A percentile compares a stretch with the other conserved stretches of the same genome.
These are phyloP conservation scores for Gastrolobium bilobum DNA, from an alignment of 306 rosid genomes.

Conservation along the genomic window DNA sequence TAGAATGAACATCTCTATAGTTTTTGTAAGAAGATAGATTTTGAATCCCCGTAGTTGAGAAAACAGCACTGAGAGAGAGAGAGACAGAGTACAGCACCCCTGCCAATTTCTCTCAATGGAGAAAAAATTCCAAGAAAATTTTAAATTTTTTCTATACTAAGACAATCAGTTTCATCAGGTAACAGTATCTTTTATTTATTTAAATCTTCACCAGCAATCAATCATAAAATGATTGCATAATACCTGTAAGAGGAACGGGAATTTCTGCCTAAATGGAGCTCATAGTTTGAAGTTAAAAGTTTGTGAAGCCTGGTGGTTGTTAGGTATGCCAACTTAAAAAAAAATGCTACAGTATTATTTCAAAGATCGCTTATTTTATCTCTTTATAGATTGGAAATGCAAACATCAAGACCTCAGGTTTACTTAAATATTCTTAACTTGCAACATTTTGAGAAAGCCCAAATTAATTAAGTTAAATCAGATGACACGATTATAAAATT, in stretches of 20 bases:
- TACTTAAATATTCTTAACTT: background rate
- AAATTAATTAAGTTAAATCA: background rate
- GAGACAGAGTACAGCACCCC: background rate
- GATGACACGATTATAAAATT: background rate
- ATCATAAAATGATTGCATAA: background rate
- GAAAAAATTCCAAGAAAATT: constrained; percentile 6
- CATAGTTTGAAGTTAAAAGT: background rate
- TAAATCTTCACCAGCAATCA: background rate
- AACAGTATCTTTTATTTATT: background rate
- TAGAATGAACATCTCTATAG: background rate
- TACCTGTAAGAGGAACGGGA: background rate
- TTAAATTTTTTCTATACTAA: background rate
- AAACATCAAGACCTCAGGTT: background rate
- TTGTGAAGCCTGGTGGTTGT: background rate
- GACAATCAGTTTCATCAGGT: background rate
- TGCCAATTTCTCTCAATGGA: background rate
- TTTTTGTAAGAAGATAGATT: constrained; percentile 12
- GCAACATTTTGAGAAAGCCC: background rate
- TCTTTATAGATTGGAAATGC: background rate
- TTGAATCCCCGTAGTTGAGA: constrained; percentile 5
- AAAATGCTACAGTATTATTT: background rate
- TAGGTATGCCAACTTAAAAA: background rate
- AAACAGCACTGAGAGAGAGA: background rate
- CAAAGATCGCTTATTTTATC: background rate
- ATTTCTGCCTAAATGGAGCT: background rate